A percentile compares a stretch with the other conserved stretches of the same genome.
Conservation (phyloP, 352 stramenopile genomes). For the Phytophthora agathidicida region DNA sequence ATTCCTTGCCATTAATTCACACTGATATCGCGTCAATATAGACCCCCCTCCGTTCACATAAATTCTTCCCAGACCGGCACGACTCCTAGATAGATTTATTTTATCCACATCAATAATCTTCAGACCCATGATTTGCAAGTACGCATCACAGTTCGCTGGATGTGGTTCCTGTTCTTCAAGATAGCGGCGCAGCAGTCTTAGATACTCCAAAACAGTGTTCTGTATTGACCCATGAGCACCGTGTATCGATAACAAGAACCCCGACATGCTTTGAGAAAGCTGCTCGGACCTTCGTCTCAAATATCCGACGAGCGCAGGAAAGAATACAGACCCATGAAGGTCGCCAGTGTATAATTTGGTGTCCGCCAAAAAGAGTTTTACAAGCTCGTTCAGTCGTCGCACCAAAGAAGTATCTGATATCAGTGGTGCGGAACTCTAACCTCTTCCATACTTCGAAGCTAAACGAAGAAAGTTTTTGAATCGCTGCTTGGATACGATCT, state of each 20-base stretch:
- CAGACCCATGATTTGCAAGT: conserved; percentile 13
- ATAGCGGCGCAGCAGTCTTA: conserved; percentile 3
- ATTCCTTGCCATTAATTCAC: conserved; percentile 17
- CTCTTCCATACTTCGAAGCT: conserved; percentile 33
- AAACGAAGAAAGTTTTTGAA: conserved; percentile 24
- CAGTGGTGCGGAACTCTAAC: conserved; percentile 19
- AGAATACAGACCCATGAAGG: conserved; percentile 18
- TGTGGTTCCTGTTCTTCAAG: conserved; percentile 7
- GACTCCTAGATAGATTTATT: conserved; percentile 25
- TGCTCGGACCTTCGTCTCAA: conserved; percentile 15
- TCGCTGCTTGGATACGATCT: conserved; percentile 22
- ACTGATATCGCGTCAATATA: conserved; percentile 20
- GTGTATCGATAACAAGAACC: neutral
- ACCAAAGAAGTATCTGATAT: conserved; percentile 22
- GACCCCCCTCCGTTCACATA: conserved; percentile 15
- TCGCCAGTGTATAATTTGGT: conserved; percentile 9
- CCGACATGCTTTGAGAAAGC: conserved; percentile 18
- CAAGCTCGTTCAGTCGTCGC: conserved; percentile 17
- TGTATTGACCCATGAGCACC: neutral
- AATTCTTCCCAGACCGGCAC: conserved; percentile 17
- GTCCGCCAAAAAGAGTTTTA: conserved; percentile 9
- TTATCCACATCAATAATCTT: conserved; percentile 30
- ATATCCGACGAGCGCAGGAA: conserved; percentile 16
- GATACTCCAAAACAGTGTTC: conserved; percentile 3
- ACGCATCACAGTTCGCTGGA: neutral